A percentile compares a stretch with the other conserved stretches of the same genome.
These are phyloP conservation scores for Gentiana dahurica DNA, from an alignment of 257 asterid species.

Conservation along the genomic window DNA sequence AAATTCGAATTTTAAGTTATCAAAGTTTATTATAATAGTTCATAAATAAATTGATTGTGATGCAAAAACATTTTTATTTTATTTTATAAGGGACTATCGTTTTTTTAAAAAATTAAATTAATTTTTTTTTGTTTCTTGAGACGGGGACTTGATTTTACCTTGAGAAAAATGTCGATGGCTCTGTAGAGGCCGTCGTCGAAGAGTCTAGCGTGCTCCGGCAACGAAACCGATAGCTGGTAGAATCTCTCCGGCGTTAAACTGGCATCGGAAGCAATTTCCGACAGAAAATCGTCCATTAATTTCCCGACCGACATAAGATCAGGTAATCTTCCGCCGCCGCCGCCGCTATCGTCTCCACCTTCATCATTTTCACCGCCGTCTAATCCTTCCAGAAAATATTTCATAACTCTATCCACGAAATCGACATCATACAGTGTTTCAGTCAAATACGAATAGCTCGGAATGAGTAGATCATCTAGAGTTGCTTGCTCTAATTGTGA, in stretches of 20 bases:
- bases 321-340: conserved; percentile 26
- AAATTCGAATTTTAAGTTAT: too few relatives aligned
- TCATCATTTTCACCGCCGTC: conserved; percentile 29
- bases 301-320: conserved; percentile 58
- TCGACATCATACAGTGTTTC: conserved; percentile 87
- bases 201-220: conserved; percentile 65
- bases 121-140: too few relatives aligned
- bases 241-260: conserved; percentile 61
- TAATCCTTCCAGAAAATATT: conserved; percentile 37
- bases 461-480: conserved; percentile 73
- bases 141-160: conserved; percentile 27
- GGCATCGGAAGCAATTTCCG: conserved; percentile 81
- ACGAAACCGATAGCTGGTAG: conserved; percentile 45
- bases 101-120: too few relatives aligned
- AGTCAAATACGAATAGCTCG: conserved; percentile 81
- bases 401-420: conserved; percentile 73
- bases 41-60: too few relatives aligned
- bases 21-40: too few relatives aligned
- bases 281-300: conserved; percentile 65
- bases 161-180: conserved; percentile 78
- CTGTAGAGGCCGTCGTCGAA: conserved; percentile 84
- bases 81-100: too few relatives aligned
- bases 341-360: conserved; percentile 22
- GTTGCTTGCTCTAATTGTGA: conserved; percentile 76
- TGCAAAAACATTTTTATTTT: too few relatives aligned